phyloP scores from a whole-genome alignment of 495 filamentous ascomycete species.

The Hypoxylon intermedium region DNA sequence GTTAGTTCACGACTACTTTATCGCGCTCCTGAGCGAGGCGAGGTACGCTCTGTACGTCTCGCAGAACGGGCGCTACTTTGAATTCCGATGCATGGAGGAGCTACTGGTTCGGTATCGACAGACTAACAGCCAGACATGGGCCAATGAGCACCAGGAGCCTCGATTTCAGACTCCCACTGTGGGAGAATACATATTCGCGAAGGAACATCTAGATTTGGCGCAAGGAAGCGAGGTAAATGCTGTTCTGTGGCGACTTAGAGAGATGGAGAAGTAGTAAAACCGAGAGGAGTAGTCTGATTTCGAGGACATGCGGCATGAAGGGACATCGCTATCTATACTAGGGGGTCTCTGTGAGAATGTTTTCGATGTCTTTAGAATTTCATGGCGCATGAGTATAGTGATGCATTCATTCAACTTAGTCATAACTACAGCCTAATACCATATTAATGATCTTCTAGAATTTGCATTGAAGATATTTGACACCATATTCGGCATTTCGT shows the following conservation, averaged over 20 bases:
- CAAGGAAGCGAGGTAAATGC: not conserved
- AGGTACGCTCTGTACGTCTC: conserved; percentile 2
- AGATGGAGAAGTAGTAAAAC: not conserved
- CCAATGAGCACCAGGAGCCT: not conserved
- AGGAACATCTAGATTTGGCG: not conserved
- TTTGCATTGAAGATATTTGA: too few species aligned
- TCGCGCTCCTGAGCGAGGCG: conserved; percentile 3
- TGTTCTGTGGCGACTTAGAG: not conserved
- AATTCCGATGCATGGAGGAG: conserved; percentile 31
- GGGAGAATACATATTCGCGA: conserved; percentile 3
- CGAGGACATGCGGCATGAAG: too few species aligned
- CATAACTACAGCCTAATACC: too few species aligned
- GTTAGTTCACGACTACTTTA: conserved; percentile 2
- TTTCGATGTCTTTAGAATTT: too few species aligned
- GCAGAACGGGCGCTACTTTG: conserved; percentile 31
- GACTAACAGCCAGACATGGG: not conserved
- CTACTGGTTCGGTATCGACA: conserved; percentile 18
- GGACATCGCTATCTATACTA: too few species aligned
- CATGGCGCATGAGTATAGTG: too few species aligned
- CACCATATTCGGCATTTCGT: too few species aligned
- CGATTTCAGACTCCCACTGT: not conserved
- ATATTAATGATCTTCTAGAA: too few species aligned
- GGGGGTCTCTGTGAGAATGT: too few species aligned
- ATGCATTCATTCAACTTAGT: too few species aligned
- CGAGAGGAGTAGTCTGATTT: not conserved